Conservation (phyloP, 768 basidiomycete species). For the Epithele typhae region DNA sequence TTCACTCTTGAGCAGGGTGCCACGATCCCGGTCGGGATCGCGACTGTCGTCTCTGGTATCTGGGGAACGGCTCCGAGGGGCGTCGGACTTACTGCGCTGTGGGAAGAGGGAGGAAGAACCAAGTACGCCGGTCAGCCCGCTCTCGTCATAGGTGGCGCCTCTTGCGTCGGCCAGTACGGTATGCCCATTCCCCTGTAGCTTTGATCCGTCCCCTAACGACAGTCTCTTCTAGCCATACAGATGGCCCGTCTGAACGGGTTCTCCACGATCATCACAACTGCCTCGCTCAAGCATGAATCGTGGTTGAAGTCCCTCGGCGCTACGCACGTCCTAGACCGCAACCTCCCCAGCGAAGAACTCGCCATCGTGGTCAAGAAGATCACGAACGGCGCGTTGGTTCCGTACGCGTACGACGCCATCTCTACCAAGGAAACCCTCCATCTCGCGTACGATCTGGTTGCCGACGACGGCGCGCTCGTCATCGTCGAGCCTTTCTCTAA, state of each 20-base stretch:
- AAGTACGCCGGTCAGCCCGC: neutral
- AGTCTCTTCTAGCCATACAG: neutral
- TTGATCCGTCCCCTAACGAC: neutral
- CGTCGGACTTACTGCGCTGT: neutral
- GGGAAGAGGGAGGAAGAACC: neutral
- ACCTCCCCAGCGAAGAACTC: too few species aligned
- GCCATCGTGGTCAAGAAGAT: too few species aligned
- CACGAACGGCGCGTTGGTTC: slow-evolving; percentile 14
- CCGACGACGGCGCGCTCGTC: slow-evolving; percentile 19
- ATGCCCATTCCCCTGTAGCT: too few species aligned
- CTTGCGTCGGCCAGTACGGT: neutral
- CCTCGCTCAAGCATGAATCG: neutral
- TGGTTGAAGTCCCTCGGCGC: too few species aligned
- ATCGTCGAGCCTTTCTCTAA: slow-evolving; percentile 4
- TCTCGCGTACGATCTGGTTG: slow-evolving; percentile 17
- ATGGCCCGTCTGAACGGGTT: neutral
- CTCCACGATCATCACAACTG: neutral
- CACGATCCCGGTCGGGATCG: neutral
- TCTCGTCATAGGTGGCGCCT: neutral
- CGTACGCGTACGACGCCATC: slow-evolving; percentile 22
- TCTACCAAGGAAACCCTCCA: slow-evolving; percentile 18
- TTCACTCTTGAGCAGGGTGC: neutral
- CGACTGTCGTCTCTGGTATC: neutral
- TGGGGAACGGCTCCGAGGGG: neutral
- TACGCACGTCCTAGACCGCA: too few species aligned